These are phyloP conservation scores for Suillus paluster DNA, from an alignment of 768 basidiomycete genomes.

Conservation along the genomic window DNA sequence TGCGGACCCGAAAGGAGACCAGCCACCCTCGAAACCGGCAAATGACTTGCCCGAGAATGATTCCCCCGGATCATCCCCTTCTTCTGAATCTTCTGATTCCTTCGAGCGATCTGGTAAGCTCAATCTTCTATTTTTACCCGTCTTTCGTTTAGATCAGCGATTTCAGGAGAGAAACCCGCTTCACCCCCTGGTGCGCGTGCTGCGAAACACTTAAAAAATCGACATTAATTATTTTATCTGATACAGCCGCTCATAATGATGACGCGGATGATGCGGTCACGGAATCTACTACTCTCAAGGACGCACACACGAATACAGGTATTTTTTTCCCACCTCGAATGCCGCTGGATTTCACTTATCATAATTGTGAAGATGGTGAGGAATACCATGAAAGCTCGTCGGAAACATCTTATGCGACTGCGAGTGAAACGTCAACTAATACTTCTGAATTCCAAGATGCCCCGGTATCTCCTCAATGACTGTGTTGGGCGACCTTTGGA, in stretches of 20 bases:
- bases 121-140: not conserved
- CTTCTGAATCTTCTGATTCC: conserved; percentile 6
- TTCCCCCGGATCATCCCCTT: conserved; percentile 7
- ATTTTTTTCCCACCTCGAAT: not conserved
- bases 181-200: conserved; percentile 2
- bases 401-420: conserved; percentile 6
- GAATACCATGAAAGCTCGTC: conserved; percentile 10
- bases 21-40: not conserved
- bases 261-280: conserved; percentile 4
- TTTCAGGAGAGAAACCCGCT: conserved; percentile 1
- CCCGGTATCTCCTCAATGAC: conserved; percentile 41
- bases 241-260: not conserved
- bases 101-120: conserved; percentile 6
- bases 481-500: conserved; percentile 55
- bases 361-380: conserved; percentile 18
- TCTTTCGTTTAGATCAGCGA: not conserved
- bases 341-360: not conserved
- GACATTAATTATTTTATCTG: conserved; percentile 1
- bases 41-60: conserved; percentile 8
- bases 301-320: not conserved
- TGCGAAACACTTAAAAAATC: not conserved
- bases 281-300: not conserved
- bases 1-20: not conserved
- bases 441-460: conserved; percentile 17
- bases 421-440: conserved; percentile 14